Conservation (phyloP, 139 green algal species). For the Closterium sp. region DNA sequence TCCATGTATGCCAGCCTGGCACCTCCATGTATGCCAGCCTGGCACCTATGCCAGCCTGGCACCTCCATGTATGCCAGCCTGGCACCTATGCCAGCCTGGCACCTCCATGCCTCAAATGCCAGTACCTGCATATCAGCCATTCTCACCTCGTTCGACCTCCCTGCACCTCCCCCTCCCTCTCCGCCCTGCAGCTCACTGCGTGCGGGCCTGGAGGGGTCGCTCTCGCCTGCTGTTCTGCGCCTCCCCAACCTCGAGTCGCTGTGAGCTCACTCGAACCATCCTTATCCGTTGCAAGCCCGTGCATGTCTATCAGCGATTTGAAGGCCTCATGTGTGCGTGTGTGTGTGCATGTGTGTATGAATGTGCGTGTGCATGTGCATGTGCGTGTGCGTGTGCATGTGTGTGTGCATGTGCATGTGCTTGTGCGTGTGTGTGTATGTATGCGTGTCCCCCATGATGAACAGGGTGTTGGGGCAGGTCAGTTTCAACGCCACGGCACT, state of each 20-base stretch:
- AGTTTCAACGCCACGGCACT: constrained; percentile 18
- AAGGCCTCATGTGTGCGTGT: not conserved
- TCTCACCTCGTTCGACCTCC: too few species aligned
- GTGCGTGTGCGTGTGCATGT: not conserved
- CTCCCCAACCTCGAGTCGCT: not conserved
- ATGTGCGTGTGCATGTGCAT: not conserved
- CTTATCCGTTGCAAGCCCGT: not conserved
- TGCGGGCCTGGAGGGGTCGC: not conserved
- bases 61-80: too few species aligned
- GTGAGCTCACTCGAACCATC: not conserved
- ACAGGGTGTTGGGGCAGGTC: constrained; percentile 12
- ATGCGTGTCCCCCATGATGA: not conserved
- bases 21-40: too few species aligned
- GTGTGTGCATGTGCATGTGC: not conserved
- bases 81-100: not conserved
- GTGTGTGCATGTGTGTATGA: not conserved
- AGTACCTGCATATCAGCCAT: not conserved
- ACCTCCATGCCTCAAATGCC: not conserved
- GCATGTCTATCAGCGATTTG: not conserved
- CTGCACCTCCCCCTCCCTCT: not conserved
- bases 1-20: too few species aligned
- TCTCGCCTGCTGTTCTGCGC: not conserved
- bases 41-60: too few species aligned
- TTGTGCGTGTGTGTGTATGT: not conserved
- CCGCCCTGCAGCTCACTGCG: not conserved